Base-by-base conservation (phyloP, 108 stramenopile species). In the Nannochloropsis gaditana region DNA sequence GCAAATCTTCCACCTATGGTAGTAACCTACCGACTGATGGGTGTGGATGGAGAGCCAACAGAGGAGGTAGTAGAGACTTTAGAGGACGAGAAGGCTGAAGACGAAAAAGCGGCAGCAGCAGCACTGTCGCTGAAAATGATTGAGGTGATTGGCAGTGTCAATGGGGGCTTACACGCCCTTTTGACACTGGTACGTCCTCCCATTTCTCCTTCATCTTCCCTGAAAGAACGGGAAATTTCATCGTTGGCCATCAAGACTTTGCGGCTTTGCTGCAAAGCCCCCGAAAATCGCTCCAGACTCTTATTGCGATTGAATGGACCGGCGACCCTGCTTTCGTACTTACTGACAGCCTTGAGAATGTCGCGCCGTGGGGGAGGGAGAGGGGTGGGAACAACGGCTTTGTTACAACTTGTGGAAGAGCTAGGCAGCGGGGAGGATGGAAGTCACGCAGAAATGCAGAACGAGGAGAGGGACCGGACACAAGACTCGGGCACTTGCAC, bases 31-130 rank as follows among this genome's bases (percentile, higher is more conserved):
- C 84, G 87, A 43, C 87, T 88, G 4, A 84, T 84, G 15, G 87
- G 87, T 21, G 87, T 88, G 10, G 87, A 88, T 50, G 87, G 87
- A 31, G 87, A 88, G 84, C 84, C 87, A 19, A 88, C 87, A n/a
- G 87, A 88, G 42, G 87, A 88, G 81, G 84, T 85, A 41, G 84
- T 88, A 31, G 87, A 88, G 79, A 50, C 45, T 9, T 11, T 88
- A 41, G 81, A 19, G 44, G 87, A 88, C 80, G 84, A 50, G 47
- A 15, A 50, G 15, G 47, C 47, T 10, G 47, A 10, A 15, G 1
- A 15, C 47, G 47, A 50, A 50, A 15, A 50, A 50, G 0, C 10
- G 47, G 47, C 10, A 15, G 47, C 47, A 10, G 47, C 47, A 50
- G 47, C 47, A 50, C 0, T 15, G 10, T 10, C 47, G 11, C 10